These are phyloP conservation scores for Aspergillus steynii DNA, from an alignment of 495 filamentous ascomycete species.

Conservation along the genomic window DNA sequence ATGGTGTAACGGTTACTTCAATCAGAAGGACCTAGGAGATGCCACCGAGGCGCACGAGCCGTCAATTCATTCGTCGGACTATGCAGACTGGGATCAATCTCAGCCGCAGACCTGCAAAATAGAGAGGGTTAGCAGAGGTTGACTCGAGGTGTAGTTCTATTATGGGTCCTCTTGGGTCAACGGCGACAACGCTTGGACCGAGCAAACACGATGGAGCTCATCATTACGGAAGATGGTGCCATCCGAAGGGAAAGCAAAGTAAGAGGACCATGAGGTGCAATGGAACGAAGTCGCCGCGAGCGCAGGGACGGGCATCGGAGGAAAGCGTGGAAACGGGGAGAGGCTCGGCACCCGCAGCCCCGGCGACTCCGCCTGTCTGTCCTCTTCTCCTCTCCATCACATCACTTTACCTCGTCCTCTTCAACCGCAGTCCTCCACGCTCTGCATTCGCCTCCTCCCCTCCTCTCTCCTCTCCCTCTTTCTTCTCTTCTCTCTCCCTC, in stretches of 20 bases:
- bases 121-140: too few species aligned
- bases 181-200: too few species aligned
- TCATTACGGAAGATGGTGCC: too few species aligned
- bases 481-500: slow-evolving; percentile 12
- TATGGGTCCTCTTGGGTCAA: too few species aligned
- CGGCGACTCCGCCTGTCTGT: slow-evolving; percentile 22
- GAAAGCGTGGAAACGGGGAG: too few species aligned
- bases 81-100: background rate
- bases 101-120: too few species aligned
- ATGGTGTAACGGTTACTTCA: background rate
- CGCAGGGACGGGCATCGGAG: too few species aligned
- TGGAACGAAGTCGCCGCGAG: too few species aligned
- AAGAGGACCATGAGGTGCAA: too few species aligned
- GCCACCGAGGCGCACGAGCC: background rate
- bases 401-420: slow-evolving; percentile 19
- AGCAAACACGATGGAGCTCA: too few species aligned
- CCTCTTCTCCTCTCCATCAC: slow-evolving; percentile 21
- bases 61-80: background rate
- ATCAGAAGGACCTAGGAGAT: background rate
- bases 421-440: slow-evolving; percentile 9
- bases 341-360: slow-evolving; percentile 6
- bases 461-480: slow-evolving; percentile 20
- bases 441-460: slow-evolving; percentile 13
- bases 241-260: too few species aligned
- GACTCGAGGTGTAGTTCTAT: too few species aligned